These are phyloP conservation scores for Venturia effusa DNA, from an alignment of 2,329 filamentous ascomycete genomes.

Conservation along the genomic window DNA sequence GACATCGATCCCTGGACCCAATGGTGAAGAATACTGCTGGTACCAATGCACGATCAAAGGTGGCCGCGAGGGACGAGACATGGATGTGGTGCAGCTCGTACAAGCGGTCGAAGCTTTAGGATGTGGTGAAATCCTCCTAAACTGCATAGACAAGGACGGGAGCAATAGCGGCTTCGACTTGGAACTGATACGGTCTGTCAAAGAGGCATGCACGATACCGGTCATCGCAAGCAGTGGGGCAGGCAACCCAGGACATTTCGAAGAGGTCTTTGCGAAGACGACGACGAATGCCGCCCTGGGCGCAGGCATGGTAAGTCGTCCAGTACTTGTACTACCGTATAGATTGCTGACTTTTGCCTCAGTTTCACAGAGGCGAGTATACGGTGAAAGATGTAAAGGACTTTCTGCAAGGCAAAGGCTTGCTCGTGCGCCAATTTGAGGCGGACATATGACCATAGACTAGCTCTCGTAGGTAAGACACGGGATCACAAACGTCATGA, in stretches of 20 bases:
- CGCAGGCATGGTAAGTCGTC: slow-evolving; percentile 65
- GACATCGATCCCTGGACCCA: slow-evolving; percentile 59
- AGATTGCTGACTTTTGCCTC: slow-evolving; percentile 13
- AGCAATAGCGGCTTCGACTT: slow-evolving; percentile 91
- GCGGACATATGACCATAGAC: slow-evolving; percentile 26
- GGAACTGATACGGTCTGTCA: slow-evolving; percentile 82
- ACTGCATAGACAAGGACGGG: slow-evolving; percentile 96
- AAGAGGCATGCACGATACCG: slow-evolving; percentile 75
- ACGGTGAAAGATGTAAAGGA: slow-evolving; percentile 93
- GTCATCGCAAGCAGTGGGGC: slow-evolving; percentile 94
- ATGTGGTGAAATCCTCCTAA: slow-evolving; percentile 84
- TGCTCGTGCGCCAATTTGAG: slow-evolving; percentile 74
- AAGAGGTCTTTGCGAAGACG: slow-evolving; percentile 79
- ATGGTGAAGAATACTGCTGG: slow-evolving; percentile 79
- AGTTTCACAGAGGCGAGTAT: slow-evolving; percentile 91
- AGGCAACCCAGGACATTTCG: slow-evolving; percentile 77
- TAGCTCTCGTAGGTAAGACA: neutral
- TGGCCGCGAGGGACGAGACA: slow-evolving; percentile 82
- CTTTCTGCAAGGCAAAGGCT: slow-evolving; percentile 56
- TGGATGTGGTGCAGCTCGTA: slow-evolving; percentile 82
- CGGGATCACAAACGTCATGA: neutral
- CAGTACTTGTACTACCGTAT: neutral
- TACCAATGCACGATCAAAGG: slow-evolving; percentile 97
- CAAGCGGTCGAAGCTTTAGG: slow-evolving; percentile 93
- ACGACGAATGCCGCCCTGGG: slow-evolving; percentile 85